phyloP scores from a whole-genome alignment of 495 filamentous ascomycete genomes.

The Neurospora africana region DNA sequence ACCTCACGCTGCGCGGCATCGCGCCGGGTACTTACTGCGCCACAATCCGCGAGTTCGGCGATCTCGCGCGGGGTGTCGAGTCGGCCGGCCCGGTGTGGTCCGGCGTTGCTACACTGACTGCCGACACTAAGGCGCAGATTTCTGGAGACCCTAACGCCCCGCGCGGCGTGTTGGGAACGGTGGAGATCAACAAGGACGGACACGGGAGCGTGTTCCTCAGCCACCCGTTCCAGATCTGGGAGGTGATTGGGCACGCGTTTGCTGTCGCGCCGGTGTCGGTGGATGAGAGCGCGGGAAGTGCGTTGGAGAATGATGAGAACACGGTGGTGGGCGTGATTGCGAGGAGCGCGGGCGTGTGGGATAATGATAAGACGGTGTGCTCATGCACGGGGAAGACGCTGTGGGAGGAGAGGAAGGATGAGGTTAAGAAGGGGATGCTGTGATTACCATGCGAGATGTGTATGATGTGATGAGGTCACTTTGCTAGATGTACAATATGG shows the following conservation, averaged over 20 bases:
- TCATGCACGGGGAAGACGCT: slow-evolving; percentile 95
- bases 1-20: slow-evolving; percentile 81
- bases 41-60: slow-evolving; percentile 74
- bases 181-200: slow-evolving; percentile 60
- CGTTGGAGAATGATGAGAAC: slow-evolving; percentile 61
- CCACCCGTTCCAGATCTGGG: slow-evolving; percentile 78
- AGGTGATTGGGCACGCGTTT: slow-evolving; percentile 86
- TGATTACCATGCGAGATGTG: slow-evolving; percentile 23
- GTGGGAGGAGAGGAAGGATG: slow-evolving; percentile 92
- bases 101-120: slow-evolving; percentile 6
- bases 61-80: slow-evolving; percentile 71
- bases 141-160: slow-evolving; percentile 11
- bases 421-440: slow-evolving; percentile 76
- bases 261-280: slow-evolving; percentile 70
- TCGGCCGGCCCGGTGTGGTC: slow-evolving; percentile 81
- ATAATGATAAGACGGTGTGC: slow-evolving; percentile 94
- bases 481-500: neutral
- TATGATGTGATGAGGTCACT: neutral
- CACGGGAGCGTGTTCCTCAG: slow-evolving; percentile 70
- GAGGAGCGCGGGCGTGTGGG: slow-evolving; percentile 90
- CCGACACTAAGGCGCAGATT: slow-evolving; percentile 7
- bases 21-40: slow-evolving; percentile 70
- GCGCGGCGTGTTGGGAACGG: slow-evolving; percentile 60
- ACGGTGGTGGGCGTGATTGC: slow-evolving; percentile 89
- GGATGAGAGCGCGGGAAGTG: slow-evolving; percentile 35